Percentiles rank a stretch among this genome's conserved stretches.
Evolutionary conservation across 2,329 filamentous ascomycete species (phyloP).

Genomic region (Penicillium sp.): DNA sequence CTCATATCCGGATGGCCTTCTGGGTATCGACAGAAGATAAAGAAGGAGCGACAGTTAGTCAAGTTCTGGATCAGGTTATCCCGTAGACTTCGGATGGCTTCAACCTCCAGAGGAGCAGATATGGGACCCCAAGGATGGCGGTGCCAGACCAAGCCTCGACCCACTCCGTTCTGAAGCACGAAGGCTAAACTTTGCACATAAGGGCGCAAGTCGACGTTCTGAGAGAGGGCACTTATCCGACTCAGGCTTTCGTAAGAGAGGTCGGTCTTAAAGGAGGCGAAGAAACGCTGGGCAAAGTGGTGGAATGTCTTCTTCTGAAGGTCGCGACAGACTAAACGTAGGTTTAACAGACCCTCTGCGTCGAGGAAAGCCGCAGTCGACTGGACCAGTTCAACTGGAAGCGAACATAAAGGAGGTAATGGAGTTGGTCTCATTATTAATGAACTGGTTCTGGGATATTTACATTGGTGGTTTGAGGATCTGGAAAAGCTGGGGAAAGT

Average conservation of each 20-base stretch:
- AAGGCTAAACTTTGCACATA: slow-evolving; percentile 24
- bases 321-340: slow-evolving; percentile 20
- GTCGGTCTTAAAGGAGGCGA: slow-evolving; percentile 22
- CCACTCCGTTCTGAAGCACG: slow-evolving; percentile 21
- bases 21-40: slow-evolving; percentile 26
- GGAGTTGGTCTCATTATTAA: slow-evolving; percentile 2
- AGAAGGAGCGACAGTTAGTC: slow-evolving; percentile 25
- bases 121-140: slow-evolving; percentile 26
- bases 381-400: slow-evolving; percentile 23
- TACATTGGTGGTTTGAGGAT: not conserved
- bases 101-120: slow-evolving; percentile 19
- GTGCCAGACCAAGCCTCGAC: slow-evolving; percentile 22
- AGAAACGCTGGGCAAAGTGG: slow-evolving; percentile 22
- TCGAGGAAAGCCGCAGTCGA: slow-evolving; percentile 15
- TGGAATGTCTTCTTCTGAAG: slow-evolving; percentile 26
- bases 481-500: not conserved
- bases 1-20: slow-evolving; percentile 25
- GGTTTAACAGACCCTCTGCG: slow-evolving; percentile 10
- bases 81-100: slow-evolving; percentile 16
- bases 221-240: slow-evolving; percentile 18
- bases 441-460: not conserved
- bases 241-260: slow-evolving; percentile 21
- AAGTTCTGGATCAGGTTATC: slow-evolving; percentile 20
- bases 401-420: not conserved
- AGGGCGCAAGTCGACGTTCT: slow-evolving; percentile 12